Conservation (phyloP, 345 rosid genomes). For the Abelmoschus esculentus region DNA sequence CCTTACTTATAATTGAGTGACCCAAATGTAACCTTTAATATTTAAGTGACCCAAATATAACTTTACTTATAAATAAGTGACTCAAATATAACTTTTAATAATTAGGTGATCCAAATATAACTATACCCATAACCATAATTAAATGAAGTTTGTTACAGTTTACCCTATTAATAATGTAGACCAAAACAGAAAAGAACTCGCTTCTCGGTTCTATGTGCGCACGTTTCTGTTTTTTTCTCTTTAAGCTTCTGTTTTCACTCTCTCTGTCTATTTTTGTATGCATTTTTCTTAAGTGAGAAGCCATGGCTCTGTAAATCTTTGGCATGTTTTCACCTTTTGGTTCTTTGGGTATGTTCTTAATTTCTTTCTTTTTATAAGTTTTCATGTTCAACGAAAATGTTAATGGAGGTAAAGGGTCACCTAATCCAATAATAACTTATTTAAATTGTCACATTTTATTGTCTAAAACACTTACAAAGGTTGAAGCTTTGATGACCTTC, state of each 20-base stretch:
- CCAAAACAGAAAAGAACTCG: neutral
- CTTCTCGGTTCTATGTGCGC: slow-evolving; percentile 14
- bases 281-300: neutral
- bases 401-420: slow-evolving; percentile 34
- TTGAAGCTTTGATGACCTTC: slow-evolving; percentile 7
- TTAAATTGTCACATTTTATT: slow-evolving; percentile 20
- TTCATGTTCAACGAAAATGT: slow-evolving; percentile 4
- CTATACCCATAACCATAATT: no score
- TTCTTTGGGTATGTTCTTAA: neutral
- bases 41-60: no score
- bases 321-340: neutral
- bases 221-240: slow-evolving; percentile 21
- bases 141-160: no score
- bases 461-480: neutral
- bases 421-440: slow-evolving; percentile 35
- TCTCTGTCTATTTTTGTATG: neutral
- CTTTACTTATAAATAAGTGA: no score
- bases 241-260: neutral
- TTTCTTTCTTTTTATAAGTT: neutral
- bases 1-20: no score
- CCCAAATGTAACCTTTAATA: no score
- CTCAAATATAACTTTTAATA: no score
- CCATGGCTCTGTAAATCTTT: neutral
- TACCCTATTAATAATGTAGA: no score
- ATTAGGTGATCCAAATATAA: no score